Percentiles rank a stretch among this genome's conserved stretches.
Conservation (phyloP, 257 asterid species). For the Euphrasia confusa region DNA sequence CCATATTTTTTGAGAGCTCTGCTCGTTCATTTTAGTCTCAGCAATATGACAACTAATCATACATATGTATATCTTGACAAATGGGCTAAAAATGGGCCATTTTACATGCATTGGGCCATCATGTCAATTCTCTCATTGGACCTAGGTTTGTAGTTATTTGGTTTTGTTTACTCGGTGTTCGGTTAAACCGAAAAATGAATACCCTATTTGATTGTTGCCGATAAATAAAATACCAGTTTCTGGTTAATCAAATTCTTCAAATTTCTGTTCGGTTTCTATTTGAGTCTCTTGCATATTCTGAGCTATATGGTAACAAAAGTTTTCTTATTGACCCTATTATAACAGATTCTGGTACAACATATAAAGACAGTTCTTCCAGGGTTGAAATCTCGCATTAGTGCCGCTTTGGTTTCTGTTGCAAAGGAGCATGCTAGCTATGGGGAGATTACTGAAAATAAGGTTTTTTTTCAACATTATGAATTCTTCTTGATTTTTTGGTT, state of each 20-base stretch:
- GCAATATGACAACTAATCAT: neutral
- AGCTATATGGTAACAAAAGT: constrained; percentile 13
- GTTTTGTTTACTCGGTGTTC: too few relatives aligned
- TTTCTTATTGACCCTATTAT: constrained; percentile 17
- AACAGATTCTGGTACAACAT: constrained; percentile 88
- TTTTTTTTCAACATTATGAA: constrained; percentile 18
- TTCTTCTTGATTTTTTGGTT: constrained; percentile 10
- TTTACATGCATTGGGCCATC: too few relatives aligned
- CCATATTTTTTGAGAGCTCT: neutral
- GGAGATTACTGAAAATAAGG: constrained; percentile 95
- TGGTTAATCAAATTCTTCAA: neutral
- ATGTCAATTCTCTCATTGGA: constrained; percentile 29
- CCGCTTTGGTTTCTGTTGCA: constrained; percentile 79
- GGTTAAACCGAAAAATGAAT: too few relatives aligned
- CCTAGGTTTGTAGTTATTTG: constrained; percentile 47
- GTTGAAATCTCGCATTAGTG: constrained; percentile 80
- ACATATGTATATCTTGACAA: too few relatives aligned
- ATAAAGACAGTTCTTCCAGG: constrained; percentile 93
- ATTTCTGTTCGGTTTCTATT: constrained; percentile 2
- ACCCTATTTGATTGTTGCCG: too few relatives aligned
- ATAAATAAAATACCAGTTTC: too few relatives aligned
- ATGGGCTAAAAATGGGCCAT: too few relatives aligned
- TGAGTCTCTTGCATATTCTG: constrained; percentile 11
- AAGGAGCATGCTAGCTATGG: constrained; percentile 99
- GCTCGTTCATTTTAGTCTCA: constrained; percentile 8